phyloP scores from a whole-genome alignment of 2,329 filamentous ascomycete species.

The Talaromyces sp. region DNA sequence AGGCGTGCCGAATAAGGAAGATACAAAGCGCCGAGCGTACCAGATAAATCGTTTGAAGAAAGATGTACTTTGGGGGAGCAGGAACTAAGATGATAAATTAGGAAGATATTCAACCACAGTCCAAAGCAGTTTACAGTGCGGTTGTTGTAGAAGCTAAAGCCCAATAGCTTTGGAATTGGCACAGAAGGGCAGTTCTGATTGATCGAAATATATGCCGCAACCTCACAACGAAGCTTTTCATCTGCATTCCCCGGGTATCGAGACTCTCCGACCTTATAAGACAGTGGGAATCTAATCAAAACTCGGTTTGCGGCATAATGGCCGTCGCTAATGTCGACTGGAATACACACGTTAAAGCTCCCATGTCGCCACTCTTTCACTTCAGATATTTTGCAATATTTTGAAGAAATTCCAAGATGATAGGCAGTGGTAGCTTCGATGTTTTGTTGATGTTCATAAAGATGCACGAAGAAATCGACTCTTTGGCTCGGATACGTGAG shows the following conservation, averaged over 20 bases:
- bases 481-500: slow-evolving; percentile 18
- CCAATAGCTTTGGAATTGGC: slow-evolving; percentile 30
- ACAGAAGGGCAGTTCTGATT: slow-evolving; percentile 33
- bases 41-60: neutral
- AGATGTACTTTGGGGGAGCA: neutral
- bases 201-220: slow-evolving; percentile 38
- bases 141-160: slow-evolving; percentile 29
- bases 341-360: slow-evolving; percentile 17
- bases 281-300: slow-evolving; percentile 21
- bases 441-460: slow-evolving; percentile 14
- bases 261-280: slow-evolving; percentile 32
- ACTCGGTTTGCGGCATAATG: slow-evolving; percentile 16
- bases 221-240: slow-evolving; percentile 41
- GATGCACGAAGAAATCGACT: slow-evolving; percentile 17
- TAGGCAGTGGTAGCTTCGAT: slow-evolving; percentile 24
- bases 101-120: neutral
- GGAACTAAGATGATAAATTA: neutral
- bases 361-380: slow-evolving; percentile 17
- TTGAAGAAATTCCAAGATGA: slow-evolving; percentile 21
- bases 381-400: slow-evolving; percentile 14
- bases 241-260: slow-evolving; percentile 36
- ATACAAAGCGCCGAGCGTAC: neutral
- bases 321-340: neutral
- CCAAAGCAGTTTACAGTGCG: slow-evolving; percentile 17
- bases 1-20: neutral